Base-by-base conservation (phyloP, 768 basidiomycete genomes). In the Pisolithus microcarpus region DNA sequence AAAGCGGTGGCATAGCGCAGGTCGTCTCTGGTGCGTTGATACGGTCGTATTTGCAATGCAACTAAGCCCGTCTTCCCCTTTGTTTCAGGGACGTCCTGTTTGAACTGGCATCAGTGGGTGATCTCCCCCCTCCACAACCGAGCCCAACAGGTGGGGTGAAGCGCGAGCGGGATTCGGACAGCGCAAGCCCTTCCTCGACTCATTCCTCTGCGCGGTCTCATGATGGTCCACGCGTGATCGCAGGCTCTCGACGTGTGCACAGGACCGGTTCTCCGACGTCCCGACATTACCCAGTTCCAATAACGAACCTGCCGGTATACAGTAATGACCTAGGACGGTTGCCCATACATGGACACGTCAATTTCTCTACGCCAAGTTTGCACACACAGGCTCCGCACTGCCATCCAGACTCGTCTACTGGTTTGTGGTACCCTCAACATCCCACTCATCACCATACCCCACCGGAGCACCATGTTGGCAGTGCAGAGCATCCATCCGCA, bases 81-180 rank as follows among this genome's bases (percentile, higher is more conserved):
- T 46, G 19, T 10, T 10, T 53, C 26, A 86, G 85, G 84, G 84
- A 87, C 57, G 77, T 88, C 38, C 66, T 87, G 18, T 86, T 80
- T 55, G 84, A 88, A 56, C 70, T 88, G 1, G 83, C 85, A 4
- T 81, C 76, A 0, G 84, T 81, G 4, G 84, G 85, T 2, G 83
- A 87, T 21, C 71, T 87, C 0, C 85, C 84, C 0, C 71, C 87
- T 5, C 85, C 85, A 2, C 73, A 76, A 45, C 60, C 73, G 0
- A 80, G 76, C 47, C 79, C 81, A 5, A 59, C 66, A 0, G 68
- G 75, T 4, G 73, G 65, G 15, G 73, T 77, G 55, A 87, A 88
- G 52, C 82, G 86, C 16, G 82, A 82, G 44, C 72, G 84, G 37
- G 81, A 79, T 50, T 68, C 77, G 1, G 82, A 84, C 49, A 76